Evolutionary conservation across 768 basidiomycete genomes (phyloP), one percentile per base, ranked within the genome.

Genomic region (Calocera cornea): DNA sequence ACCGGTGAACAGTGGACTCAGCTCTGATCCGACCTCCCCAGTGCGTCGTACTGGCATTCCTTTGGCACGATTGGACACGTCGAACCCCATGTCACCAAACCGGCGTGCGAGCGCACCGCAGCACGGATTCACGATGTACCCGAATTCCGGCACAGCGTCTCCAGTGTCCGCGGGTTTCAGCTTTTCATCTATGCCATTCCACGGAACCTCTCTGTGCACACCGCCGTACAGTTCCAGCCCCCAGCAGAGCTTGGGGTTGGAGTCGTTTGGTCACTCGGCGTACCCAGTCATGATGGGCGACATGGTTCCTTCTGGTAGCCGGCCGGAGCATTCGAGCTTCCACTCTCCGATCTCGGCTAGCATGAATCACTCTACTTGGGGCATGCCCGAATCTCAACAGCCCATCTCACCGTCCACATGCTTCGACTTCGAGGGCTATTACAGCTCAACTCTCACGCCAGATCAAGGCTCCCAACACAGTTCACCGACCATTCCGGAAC

Each of bases 351-450:
- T 24, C 14, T 27, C 54, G 54, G 54, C 27, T 16, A 11, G 2
- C 14, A 29, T 60, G 44, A 60, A 10, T 27, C 24, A 16, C 14
- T 12, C 54, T 19, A 5, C 44, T 60, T 60, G 54, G 54, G 27
- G 54, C 54, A 16, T 29, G 5, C 2, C 27, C 54, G 54, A 60
- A 19, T 11, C 27, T 60, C 54, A 60, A 2, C 27, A 27, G 54
- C 54, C 54, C 54, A 27, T 60, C 27, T 60, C 54, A 29, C 54
- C 54, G 22, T 29, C 11, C 27, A 33, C 54, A 19, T 60, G 31
- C 31, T 60, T 60, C 54, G 54, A 60, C 27, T 60, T 60, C 27
- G 54, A 60, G 31, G 54, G 27, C 54, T 60, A 60, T 60, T 47
- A 47, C 44, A 33, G 16, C 54, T 60, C 54, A 16, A 60, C 27